A percentile compares a stretch with the other conserved stretches of the same genome.
Evolutionary conservation across 2,329 filamentous ascomycete species (phyloP).

Genomic region (Diaporthe vaccinii): DNA sequence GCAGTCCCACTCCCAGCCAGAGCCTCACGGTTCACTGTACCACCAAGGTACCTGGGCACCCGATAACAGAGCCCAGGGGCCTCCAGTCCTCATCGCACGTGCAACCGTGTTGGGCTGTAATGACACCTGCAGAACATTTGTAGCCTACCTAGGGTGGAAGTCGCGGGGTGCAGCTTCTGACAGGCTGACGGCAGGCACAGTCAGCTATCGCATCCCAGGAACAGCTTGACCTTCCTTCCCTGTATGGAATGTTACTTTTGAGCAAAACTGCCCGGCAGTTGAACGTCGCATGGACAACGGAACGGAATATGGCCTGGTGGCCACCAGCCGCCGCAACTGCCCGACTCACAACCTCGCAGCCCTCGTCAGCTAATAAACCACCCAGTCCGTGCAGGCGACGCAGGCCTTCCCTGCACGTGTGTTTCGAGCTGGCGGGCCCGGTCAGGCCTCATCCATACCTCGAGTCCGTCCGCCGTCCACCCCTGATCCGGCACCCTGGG

Average conservation of each 20-base stretch:
- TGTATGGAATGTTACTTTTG: too few species aligned
- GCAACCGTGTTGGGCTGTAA: constrained; percentile 9
- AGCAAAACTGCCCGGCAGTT: background rate
- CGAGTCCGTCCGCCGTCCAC: background rate
- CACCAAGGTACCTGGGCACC: constrained; percentile 12
- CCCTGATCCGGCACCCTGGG: constrained; percentile 23
- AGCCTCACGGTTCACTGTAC: constrained; percentile 22
- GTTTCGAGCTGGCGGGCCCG: constrained; percentile 40
- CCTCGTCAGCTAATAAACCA: background rate
- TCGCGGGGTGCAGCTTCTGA: constrained; percentile 7
- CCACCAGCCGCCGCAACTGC: background rate
- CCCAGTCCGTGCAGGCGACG: background rate
- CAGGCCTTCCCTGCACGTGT: constrained; percentile 34
- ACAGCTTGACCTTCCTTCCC: background rate
- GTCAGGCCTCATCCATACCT: constrained; percentile 30
- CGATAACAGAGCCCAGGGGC: background rate
- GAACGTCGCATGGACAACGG: constrained; percentile 3
- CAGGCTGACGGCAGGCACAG: background rate
- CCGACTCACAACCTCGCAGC: background rate
- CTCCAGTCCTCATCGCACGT: constrained; percentile 38
- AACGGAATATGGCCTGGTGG: constrained; percentile 22
- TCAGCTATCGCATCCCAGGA: background rate
- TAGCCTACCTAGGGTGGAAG: background rate
- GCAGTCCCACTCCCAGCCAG: constrained; percentile 18
- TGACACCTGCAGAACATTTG: constrained; percentile 30